Evolutionary conservation across 306 rosid genomes (phyloP).

Genomic region (Citrullus colocynthis): DNA sequence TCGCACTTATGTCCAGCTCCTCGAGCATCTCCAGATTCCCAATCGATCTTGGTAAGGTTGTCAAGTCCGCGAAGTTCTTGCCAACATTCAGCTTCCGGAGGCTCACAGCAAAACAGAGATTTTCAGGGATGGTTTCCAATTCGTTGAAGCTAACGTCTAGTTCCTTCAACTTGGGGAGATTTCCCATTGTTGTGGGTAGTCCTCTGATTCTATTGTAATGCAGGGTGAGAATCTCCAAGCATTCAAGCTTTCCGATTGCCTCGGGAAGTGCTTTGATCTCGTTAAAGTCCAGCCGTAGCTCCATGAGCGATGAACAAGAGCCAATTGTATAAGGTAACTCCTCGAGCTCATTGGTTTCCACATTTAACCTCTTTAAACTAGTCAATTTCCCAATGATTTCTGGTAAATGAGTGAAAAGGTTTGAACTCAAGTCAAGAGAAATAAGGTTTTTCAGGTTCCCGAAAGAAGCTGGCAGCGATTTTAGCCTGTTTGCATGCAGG

Average conservation of each 20-base stretch:
- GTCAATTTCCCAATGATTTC: conserved; percentile 49
- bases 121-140: conserved; percentile 53
- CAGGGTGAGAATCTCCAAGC: conserved; percentile 54
- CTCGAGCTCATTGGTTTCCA: conserved; percentile 65
- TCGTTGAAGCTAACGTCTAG: conserved; percentile 91
- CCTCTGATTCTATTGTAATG: conserved; percentile 68
- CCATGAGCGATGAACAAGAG: conserved; percentile 45
- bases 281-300: conserved; percentile 63
- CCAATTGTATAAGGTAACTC: conserved; percentile 77
- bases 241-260: conserved; percentile 74
- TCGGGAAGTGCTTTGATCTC: conserved; percentile 77
- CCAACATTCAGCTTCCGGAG: conserved; percentile 56
- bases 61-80: conserved; percentile 76
- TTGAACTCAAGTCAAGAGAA: conserved; percentile 68
- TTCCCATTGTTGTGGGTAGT: conserved; percentile 64
- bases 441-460: conserved; percentile 50
- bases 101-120: conserved; percentile 51
- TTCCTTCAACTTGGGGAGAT: conserved; percentile 53
- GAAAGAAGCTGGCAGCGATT: conserved; percentile 59
- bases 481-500: conserved; percentile 63
- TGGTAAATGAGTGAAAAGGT: conserved; percentile 47
- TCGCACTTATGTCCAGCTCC: conserved; percentile 83
- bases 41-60: conserved; percentile 65
- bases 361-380: conserved; percentile 46
- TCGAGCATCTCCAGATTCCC: conserved; percentile 87